Evolutionary conservation across 495 filamentous ascomycete genomes (phyloP).

Genomic region (Penicillium desertorum): DNA sequence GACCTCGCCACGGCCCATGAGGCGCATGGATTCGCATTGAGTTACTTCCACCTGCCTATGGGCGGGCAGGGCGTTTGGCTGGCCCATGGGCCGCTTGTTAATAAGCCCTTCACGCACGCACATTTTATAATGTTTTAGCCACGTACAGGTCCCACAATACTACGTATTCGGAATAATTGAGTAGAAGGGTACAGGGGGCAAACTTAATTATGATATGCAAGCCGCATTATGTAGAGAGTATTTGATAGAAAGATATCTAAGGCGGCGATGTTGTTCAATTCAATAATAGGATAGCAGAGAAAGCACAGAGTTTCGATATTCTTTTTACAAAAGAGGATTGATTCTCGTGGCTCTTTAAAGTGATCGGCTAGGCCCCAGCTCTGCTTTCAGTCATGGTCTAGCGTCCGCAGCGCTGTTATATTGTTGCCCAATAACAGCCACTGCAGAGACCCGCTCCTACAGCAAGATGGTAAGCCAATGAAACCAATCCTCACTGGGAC

Average conservation of each 20-base stretch:
- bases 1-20: no score
- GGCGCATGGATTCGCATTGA: no score
- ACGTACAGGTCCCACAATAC: no score
- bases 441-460: slow-evolving; percentile 9
- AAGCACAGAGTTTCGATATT: background rate
- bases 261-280: slow-evolving; percentile 5
- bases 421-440: slow-evolving; percentile 9
- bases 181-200: background rate
- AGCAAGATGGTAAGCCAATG: background rate
- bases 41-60: no score
- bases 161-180: no score
- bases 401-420: slow-evolving; percentile 1
- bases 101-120: no score
- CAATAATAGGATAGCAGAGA: slow-evolving; percentile 2
- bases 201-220: slow-evolving; percentile 11
- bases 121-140: no score
- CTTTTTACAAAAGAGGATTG: slow-evolving; percentile 1
- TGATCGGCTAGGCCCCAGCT: background rate
- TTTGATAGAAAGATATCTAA: slow-evolving; percentile 1
- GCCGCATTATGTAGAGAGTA: slow-evolving; percentile 10
- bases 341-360: slow-evolving; percentile 1
- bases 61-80: no score
- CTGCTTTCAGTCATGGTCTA: background rate
- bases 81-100: no score
- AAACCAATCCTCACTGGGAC: no score